Percentiles rank a stretch among this genome's conserved stretches.
These are phyloP conservation scores for Biscogniauxia marginata DNA, from an alignment of 2,329 filamentous ascomycete species.

Conservation along the genomic window DNA sequence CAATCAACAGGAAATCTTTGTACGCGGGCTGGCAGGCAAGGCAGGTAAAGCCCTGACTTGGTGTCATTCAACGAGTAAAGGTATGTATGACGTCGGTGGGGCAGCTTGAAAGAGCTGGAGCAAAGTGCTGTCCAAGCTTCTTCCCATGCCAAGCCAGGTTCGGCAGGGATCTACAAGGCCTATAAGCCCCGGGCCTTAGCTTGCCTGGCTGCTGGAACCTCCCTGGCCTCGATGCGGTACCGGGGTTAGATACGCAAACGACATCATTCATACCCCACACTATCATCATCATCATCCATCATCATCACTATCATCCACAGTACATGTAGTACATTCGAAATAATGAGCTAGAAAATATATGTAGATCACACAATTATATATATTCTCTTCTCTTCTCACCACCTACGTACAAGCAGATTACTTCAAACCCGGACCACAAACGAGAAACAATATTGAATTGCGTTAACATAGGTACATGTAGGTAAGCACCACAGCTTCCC, in stretches of 20 bases:
- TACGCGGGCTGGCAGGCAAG: not conserved
- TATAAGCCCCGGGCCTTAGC: not conserved
- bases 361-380: no score
- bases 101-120: not conserved
- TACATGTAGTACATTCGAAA: no score
- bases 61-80: not conserved
- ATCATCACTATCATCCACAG: not conserved
- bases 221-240: not conserved
- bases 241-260: no score
- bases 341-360: no score
- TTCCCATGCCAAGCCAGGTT: not conserved
- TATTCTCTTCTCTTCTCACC: no score
- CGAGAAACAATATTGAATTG: no score
- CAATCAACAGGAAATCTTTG: not conserved
- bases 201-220: not conserved
- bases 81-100: constrained; percentile 6
- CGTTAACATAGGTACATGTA: no score
- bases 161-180: not conserved
- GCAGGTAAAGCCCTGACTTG: not conserved
- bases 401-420: no score
- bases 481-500: no score
- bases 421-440: no score
- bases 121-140: not conserved
- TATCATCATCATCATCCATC: not conserved
- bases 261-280: not conserved